Evolutionary conservation across 2,329 filamentous ascomycete genomes (phyloP).

Genomic region (Trichoderma sp.): DNA sequence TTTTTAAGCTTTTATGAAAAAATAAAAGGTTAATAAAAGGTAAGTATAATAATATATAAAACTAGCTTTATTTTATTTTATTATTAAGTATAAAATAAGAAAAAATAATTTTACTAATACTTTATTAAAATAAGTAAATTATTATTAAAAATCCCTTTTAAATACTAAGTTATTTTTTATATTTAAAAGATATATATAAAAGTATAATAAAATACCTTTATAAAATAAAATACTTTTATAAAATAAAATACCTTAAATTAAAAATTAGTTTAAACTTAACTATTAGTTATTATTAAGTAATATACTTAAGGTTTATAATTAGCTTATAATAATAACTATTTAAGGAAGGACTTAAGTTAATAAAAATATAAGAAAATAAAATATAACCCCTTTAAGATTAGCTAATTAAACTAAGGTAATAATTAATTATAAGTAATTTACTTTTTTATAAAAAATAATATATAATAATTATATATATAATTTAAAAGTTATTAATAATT

Average conservation of each 20-base stretch:
- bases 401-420: neutral
- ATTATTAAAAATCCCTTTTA: neutral
- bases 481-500: neutral
- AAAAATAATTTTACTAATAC: neutral
- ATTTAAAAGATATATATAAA: neutral
- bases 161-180: neutral
- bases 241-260: neutral
- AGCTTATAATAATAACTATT: neutral
- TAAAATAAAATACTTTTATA: neutral
- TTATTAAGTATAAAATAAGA: neutral
- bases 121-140: no score
- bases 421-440: neutral
- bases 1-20: neutral
- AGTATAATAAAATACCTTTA: neutral
- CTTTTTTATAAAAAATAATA: no score
- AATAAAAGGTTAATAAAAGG: neutral
- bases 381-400: neutral
- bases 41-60: neutral
- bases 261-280: neutral
- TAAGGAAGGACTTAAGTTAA: neutral
- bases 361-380: neutral
- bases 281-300: neutral
- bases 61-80: neutral
- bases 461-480: no score
- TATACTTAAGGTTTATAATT: neutral